Evolutionary conservation across 805 yeast species (phyloP).

Genomic region (Cephaloascus fragrans): DNA sequence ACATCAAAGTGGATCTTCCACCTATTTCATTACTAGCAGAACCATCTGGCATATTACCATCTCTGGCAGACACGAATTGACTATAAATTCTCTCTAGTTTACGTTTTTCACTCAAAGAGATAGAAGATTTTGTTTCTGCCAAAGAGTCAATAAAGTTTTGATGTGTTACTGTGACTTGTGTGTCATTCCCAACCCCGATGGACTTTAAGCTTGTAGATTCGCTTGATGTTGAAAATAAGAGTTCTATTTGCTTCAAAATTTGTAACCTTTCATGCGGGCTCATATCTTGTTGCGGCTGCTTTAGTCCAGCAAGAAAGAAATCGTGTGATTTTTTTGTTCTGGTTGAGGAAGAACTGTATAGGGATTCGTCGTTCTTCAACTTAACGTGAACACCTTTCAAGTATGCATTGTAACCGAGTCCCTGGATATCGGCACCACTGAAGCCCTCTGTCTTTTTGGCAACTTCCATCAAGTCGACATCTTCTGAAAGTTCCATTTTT

Average conservation of each 20-base stretch:
- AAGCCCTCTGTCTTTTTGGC: conserved; percentile 63
- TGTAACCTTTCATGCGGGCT: conserved; percentile 31
- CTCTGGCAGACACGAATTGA: conserved; percentile 67
- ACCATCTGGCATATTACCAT: conserved; percentile 86
- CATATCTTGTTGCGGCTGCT: conserved; percentile 9
- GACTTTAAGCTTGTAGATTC: background rate
- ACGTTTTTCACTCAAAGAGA: conserved; percentile 58
- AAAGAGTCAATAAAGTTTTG: conserved; percentile 55
- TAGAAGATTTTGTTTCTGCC: conserved; percentile 79
- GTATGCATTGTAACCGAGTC: conserved; percentile 84
- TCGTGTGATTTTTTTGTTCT: conserved; percentile 9
- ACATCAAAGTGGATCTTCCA: conserved; percentile 78
- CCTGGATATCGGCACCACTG: conserved; percentile 94
- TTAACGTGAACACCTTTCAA: conserved; percentile 73
- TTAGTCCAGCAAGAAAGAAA: conserved; percentile 2
- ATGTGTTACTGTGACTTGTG: conserved; percentile 35
- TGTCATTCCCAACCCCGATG: conserved; percentile 7
- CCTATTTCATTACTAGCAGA: conserved; percentile 74
- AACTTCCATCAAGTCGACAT: conserved; percentile 41
- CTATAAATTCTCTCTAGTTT: conserved; percentile 58
- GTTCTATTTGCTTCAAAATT: conserved; percentile 31
- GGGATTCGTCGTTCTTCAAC: conserved; percentile 36
- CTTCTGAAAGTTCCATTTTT: conserved; percentile 47
- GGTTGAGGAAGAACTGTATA: background rate
- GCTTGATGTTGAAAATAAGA: conserved; percentile 12